Base-by-base conservation (phyloP, 257 asterid species). In the Galeopsis tetrahit region DNA sequence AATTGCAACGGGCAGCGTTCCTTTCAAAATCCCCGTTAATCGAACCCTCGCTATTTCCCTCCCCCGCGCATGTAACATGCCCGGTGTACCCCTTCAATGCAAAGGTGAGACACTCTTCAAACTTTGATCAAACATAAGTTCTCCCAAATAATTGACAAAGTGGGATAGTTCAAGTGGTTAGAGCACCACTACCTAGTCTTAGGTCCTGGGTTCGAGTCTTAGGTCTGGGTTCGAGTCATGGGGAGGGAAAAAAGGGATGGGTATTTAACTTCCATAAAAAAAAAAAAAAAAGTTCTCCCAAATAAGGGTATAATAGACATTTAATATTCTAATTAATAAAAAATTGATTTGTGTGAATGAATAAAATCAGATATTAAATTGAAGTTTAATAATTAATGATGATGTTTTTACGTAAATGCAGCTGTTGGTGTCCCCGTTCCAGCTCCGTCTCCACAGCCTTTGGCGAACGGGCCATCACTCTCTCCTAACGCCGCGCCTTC, bases 71-170 rank as follows among this genome's bases (percentile, higher is more conserved):
- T 92, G 98, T 77, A 92, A 84, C 55, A 77, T 68, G 81, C 81
- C 84, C 32, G 90, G 90, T 9, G 92, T 90, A 9, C 87, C 96
- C 42, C 64, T 89, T 65, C 95, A 85, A 59, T 92, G 96, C 90
- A 78, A 79, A 85, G 89, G 97, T 91, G 5, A 1, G 42, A 5
- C 21, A 7, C 36, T 1, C 1, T 2, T 7, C 32, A 21, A 2
- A 68, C 33, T 49, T 14, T 35, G 21, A 35, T 4, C 28, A 15
- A 46, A 17, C 2, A 35, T 21, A 21, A 21, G 28, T 21, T 21
- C 28, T 21, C 28, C n/a, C n/a, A n/a, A n/a, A n/a, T n/a, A n/a
- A n/a, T n/a, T n/a, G n/a, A n/a, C n/a, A n/a, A n/a, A n/a, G n/a
- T n/a, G n/a, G n/a, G n/a, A n/a, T n/a, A n/a, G n/a, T n/a, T n/a